Evolutionary conservation across 2,329 filamentous ascomycete genomes (phyloP).

Genomic region (Fusarium sp.): DNA sequence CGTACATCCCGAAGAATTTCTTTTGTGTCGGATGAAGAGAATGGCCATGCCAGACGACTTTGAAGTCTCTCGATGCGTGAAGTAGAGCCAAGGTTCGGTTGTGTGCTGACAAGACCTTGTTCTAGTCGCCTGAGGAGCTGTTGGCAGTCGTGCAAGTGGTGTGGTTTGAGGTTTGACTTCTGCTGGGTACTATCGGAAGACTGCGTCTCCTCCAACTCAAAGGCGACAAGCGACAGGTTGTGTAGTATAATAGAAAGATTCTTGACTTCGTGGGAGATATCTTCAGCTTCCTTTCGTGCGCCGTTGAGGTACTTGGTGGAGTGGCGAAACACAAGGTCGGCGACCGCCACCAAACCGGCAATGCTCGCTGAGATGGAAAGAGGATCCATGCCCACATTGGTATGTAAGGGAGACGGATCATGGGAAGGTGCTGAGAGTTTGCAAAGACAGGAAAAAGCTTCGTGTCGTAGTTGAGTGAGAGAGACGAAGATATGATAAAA

Average conservation of each 20-base stretch:
- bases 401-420: too few relatives aligned
- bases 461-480: neutral
- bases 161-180: neutral
- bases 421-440: neutral
- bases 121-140: neutral
- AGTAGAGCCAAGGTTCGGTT: neutral
- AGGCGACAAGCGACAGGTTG: neutral
- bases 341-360: slow-evolving; percentile 12
- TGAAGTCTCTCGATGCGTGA: neutral
- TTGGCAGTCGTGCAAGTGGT: slow-evolving; percentile 11
- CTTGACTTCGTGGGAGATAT: slow-evolving; percentile 3
- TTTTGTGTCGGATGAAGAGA: neutral
- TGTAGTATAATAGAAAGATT: slow-evolving; percentile 1
- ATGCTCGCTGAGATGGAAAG: neutral
- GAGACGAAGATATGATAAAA: too few relatives aligned
- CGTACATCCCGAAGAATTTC: neutral
- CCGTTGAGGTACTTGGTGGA: neutral
- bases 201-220: slow-evolving; percentile 3
- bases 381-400: neutral
- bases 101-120: neutral
- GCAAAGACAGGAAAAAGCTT: neutral
- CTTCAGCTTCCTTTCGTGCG: neutral
- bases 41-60: slow-evolving; percentile 7
- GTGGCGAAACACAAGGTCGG: slow-evolving; percentile 19
- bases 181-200: neutral